These are phyloP conservation scores for Dispira simplex DNA, from an alignment of 192 early-diverging fungal genomes.

Conservation along the genomic window DNA sequence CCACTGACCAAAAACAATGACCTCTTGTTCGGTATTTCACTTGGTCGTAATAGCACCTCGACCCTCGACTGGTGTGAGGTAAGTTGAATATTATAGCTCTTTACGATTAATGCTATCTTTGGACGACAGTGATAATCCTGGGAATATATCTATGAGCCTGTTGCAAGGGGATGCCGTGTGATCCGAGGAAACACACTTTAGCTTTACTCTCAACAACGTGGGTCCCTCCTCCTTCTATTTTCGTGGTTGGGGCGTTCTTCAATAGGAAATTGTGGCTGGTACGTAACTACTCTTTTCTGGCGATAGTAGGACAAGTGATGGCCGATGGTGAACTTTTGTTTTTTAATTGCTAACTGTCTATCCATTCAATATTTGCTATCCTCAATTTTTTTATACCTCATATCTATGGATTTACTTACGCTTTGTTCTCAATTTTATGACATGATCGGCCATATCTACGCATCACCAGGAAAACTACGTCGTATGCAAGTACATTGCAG, in stretches of 20 bases:
- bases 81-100: conserved; percentile 10
- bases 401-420: too few relatives aligned
- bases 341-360: too few relatives aligned
- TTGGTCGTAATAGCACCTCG: conserved; percentile 15
- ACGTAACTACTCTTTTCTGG: too few relatives aligned
- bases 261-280: too few relatives aligned
- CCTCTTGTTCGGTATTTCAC: neutral
- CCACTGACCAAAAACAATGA: too few relatives aligned
- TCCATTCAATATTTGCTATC: too few relatives aligned
- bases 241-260: neutral
- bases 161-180: neutral
- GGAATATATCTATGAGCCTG: neutral
- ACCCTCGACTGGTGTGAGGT: conserved; percentile 44
- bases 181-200: neutral
- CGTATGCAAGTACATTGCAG: conserved; percentile 50
- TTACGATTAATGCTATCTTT: neutral
- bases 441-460: too few relatives aligned
- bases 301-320: too few relatives aligned
- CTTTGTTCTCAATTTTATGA: too few relatives aligned
- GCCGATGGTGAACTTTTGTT: too few relatives aligned
- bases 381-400: too few relatives aligned
- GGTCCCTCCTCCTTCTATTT: neutral
- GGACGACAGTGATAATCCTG: neutral
- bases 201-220: neutral
- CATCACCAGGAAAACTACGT: conserved; percentile 47